Evolutionary conservation across 164 flowering plant species (phyloP).

Genomic region (Kingdonia uniflora): DNA sequence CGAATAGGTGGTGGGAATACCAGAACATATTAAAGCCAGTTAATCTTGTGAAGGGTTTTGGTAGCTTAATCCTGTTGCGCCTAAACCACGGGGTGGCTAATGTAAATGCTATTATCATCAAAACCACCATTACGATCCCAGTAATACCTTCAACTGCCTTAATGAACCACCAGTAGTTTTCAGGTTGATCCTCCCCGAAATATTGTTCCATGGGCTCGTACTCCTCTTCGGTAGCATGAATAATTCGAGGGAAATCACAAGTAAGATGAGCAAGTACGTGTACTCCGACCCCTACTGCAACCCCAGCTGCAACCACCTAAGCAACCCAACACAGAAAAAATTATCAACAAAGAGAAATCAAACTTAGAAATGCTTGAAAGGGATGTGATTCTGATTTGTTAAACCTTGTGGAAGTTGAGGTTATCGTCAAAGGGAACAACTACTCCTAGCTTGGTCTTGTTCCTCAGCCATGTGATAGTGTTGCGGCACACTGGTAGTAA

Average conservation of each 20-base stretch:
- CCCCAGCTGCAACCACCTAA: constrained; percentile 24
- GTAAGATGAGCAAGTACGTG: constrained; percentile 26
- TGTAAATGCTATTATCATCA: constrained; percentile 25
- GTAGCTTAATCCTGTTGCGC: constrained; percentile 24
- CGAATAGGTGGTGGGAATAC: constrained; percentile 33
- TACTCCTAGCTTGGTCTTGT: constrained; percentile 43
- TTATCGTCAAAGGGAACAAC: constrained; percentile 53
- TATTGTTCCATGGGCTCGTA: constrained; percentile 43
- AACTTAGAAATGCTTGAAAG: no score
- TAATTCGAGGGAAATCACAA: constrained; percentile 32
- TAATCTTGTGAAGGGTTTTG: constrained; percentile 15
- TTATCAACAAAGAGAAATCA: no score
- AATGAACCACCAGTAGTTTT: constrained; percentile 28
- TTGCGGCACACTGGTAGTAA: constrained; percentile 60
- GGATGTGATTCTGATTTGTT: background rate
- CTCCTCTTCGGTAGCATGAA: constrained; percentile 30
- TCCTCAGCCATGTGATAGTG: constrained; percentile 63
- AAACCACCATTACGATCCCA: constrained; percentile 25
- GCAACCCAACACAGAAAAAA: no score
- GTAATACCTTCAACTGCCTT: constrained; percentile 23
- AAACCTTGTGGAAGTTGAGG: constrained; percentile 49
- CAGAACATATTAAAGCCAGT: constrained; percentile 35
- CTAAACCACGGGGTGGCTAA: constrained; percentile 31
- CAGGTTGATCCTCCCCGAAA: constrained; percentile 39
- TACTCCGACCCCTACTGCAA: constrained; percentile 21